A percentile compares a stretch with the other conserved stretches of the same genome.
Conservation (phyloP, 2,329 filamentous ascomycete genomes). For the Pestalotiopsis sp. region DNA sequence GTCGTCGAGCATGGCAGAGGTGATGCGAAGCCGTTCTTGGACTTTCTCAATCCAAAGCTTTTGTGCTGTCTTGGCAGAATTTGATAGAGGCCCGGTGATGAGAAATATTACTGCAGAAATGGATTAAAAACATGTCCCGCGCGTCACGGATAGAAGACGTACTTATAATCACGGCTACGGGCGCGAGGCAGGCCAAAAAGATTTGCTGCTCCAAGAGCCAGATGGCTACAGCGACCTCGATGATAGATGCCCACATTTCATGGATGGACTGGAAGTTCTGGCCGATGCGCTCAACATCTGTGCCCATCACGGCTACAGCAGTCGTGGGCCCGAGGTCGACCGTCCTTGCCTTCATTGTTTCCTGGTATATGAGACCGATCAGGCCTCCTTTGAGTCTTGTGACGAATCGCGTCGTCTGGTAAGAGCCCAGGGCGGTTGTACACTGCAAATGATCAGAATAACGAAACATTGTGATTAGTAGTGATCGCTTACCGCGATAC, state of each 20-base stretch:
- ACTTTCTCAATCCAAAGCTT: constrained; percentile 44
- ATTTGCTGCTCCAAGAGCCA: constrained; percentile 32
- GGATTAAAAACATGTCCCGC: constrained; percentile 10
- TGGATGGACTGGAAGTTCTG: constrained; percentile 23
- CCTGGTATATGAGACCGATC: constrained; percentile 26
- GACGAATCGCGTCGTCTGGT: constrained; percentile 24
- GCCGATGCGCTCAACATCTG: constrained; percentile 33
- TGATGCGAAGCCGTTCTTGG: constrained; percentile 42
- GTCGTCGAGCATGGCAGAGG: constrained; percentile 40
- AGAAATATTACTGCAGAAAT: constrained; percentile 17
- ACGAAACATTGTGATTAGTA: neutral
- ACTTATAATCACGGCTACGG: constrained; percentile 5
- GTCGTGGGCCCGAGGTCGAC: constrained; percentile 25
- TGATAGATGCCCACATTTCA: constrained; percentile 28
- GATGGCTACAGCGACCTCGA: constrained; percentile 28
- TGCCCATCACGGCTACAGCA: constrained; percentile 35
- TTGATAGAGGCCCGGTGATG: constrained; percentile 18
- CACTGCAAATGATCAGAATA: constrained; percentile 18
- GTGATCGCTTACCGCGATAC: constrained; percentile 24
- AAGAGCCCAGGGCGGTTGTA: neutral
- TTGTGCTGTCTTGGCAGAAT: constrained; percentile 22
- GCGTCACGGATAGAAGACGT: neutral
- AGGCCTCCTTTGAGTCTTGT: constrained; percentile 24
- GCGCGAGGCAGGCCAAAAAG: constrained; percentile 19
- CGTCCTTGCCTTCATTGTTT: constrained; percentile 19